A percentile compares a stretch with the other conserved stretches of the same genome.
phyloP scores from a whole-genome alignment of 495 filamentous ascomycete species.

The Daldinia grandis region DNA sequence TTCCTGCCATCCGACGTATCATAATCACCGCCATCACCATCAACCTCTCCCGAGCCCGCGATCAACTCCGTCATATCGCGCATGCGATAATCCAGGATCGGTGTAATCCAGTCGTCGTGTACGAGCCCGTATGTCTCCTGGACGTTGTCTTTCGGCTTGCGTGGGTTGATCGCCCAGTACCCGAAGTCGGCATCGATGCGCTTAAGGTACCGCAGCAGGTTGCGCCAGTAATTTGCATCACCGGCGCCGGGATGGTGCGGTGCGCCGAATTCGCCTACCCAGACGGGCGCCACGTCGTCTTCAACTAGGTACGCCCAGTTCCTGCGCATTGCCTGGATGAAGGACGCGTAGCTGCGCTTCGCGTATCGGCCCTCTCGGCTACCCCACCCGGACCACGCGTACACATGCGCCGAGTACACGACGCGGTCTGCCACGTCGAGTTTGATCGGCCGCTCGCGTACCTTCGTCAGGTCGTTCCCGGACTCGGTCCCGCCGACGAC shows the following conservation, averaged over 20 bases:
- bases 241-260: constrained; percentile 57
- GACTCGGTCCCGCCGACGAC: constrained; percentile 68
- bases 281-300: constrained; percentile 65
- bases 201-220: constrained; percentile 63
- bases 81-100: constrained; percentile 64
- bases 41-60: constrained; percentile 27
- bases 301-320: constrained; percentile 70
- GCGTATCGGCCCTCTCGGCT: constrained; percentile 60
- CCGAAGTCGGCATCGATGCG: constrained; percentile 66
- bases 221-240: constrained; percentile 67
- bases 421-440: constrained; percentile 61
- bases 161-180: constrained; percentile 71
- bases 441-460: constrained; percentile 57
- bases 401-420: constrained; percentile 70
- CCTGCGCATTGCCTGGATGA: constrained; percentile 63
- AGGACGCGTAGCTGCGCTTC: constrained; percentile 62
- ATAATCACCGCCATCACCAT: background rate
- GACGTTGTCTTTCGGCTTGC: constrained; percentile 61
- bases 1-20: background rate
- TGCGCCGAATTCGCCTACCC: constrained; percentile 68
- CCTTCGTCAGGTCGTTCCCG: constrained; percentile 64
- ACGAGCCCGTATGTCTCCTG: constrained; percentile 64
- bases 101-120: constrained; percentile 65
- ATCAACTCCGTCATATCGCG: constrained; percentile 63
- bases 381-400: constrained; percentile 70